Evolutionary conservation across 2,329 filamentous ascomycete species (phyloP), one percentile per base, ranked within the genome.

Genomic region (Chaetothyriales sp.): DNA sequence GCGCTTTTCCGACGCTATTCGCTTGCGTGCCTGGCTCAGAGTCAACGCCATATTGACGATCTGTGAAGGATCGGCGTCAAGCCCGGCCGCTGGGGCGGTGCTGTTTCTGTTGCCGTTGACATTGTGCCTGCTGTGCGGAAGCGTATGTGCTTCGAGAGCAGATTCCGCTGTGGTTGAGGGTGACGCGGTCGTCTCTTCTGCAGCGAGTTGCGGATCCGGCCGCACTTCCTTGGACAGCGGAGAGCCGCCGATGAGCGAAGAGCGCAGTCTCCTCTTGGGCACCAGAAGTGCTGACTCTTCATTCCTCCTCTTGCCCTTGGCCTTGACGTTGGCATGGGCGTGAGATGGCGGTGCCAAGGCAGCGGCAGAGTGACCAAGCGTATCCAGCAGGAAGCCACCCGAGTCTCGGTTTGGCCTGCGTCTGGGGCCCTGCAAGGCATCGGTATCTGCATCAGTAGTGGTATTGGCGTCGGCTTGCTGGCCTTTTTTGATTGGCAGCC

Each of bases 21-120:
- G 75, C 62, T 79, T 79, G 57, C 80, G 79, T 61, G 83, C 86
- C 66, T 95, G 87, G 69, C 85, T 94, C 47, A 96, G 68, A 57
- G 83, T 92, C 59, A 96, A 69, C 1, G 90, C 90, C 77, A 96
- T 85, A 61, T 88, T 88, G 43, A 96, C 87, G 56, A 96, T 93
- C 65, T 95, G 86, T 3, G 83, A 79, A 6, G 89, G 84, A 61
- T 95, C 89, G 53, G 84, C 75, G 60, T 87, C 80, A 18, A 84
- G 63, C 5, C 67, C 71, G 9, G 55, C 51, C 19, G 43, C 48
- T 42, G 44, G 47, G 22, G 46, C 6, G 8, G 55, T 18, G 32
- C 48, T 32, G 20, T 15, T 48, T 45, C 12, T 39, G 9, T 51
- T 44, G n/a, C 32, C 28, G 12, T 50, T 51, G 8, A 25, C n/a